A percentile compares a stretch with the other conserved stretches of the same genome.
phyloP scores from a whole-genome alignment of 148 eudicot species.

The Simmondsia chinensis region DNA sequence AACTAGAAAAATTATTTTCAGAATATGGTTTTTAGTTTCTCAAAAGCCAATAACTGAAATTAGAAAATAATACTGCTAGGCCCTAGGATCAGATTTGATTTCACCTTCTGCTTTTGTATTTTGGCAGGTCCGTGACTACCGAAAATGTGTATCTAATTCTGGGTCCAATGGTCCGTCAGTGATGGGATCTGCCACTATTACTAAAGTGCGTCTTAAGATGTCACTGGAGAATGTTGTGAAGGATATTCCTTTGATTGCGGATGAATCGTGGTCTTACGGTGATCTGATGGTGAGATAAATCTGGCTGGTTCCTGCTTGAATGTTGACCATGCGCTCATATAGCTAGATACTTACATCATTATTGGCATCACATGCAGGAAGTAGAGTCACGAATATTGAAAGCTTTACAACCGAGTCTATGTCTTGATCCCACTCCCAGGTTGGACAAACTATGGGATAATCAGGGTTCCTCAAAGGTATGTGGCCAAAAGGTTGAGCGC shows the following conservation, averaged over 20 bases:
- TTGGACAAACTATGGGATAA: conserved; percentile 56
- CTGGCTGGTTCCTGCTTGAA: neutral
- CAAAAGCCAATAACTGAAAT: too few species aligned
- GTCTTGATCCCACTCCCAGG: conserved; percentile 81
- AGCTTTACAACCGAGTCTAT: conserved; percentile 78
- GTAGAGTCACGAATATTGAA: conserved; percentile 88
- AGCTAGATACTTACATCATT: conserved; percentile 6
- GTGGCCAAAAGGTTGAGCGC: neutral
- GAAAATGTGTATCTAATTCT: conserved; percentile 46
- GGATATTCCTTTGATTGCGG: conserved; percentile 79
- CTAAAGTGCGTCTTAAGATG: conserved; percentile 72
- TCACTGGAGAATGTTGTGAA: conserved; percentile 89
- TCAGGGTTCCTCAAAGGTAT: conserved; percentile 47
- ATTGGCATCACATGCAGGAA: conserved; percentile 44
- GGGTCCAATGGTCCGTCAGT: conserved; percentile 31
- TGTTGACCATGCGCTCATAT: neutral
- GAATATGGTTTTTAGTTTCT: too few species aligned
- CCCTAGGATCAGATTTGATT: too few species aligned
- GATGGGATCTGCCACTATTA: conserved; percentile 35
- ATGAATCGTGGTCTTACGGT: conserved; percentile 89
- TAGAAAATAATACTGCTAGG: too few species aligned
- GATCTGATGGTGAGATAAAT: conserved; percentile 72
- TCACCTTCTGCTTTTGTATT: conserved; percentile 7
- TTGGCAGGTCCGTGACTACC: conserved; percentile 79
- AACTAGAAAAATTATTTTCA: too few species aligned